Conservation (phyloP, 805 yeast genomes). For the Teunomyces atbi region DNA sequence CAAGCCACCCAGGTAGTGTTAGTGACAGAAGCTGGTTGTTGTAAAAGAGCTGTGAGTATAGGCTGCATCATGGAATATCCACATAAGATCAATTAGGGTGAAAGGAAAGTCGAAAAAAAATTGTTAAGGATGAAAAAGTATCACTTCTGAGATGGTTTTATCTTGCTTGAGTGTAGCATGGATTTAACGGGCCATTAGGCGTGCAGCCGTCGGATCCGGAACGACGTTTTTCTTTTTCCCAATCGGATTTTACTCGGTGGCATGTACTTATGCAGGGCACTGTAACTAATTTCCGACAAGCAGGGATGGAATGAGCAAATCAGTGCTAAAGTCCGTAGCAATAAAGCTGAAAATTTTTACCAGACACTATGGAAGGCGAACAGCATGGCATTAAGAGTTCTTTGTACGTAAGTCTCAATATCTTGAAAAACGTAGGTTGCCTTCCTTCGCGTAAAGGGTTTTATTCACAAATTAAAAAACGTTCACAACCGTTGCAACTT, state of each 20-base stretch:
- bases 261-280: background rate
- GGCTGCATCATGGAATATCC: background rate
- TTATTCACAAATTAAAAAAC: background rate
- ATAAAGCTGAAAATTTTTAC: too few relatives aligned
- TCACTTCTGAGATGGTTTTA: background rate
- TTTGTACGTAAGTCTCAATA: background rate
- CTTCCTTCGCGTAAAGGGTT: background rate
- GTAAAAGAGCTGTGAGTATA: background rate
- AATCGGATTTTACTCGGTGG: background rate
- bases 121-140: background rate
- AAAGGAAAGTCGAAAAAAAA: background rate
- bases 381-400: too few relatives aligned
- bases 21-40: background rate
- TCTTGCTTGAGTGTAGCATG: background rate
- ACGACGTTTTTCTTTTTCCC: conserved; percentile 4
- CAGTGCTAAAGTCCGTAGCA: background rate
- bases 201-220: conserved; percentile 4
- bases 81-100: background rate
- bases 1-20: background rate
- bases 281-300: background rate
- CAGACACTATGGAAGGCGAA: too few relatives aligned
- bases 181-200: background rate
- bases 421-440: background rate
- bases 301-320: background rate
- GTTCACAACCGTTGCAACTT: conserved; percentile 3